A percentile compares a stretch with the other conserved stretches of the same genome.
Evolutionary conservation across 2,329 filamentous ascomycete species (phyloP).

Genomic region (Aspergillus ibericus): DNA sequence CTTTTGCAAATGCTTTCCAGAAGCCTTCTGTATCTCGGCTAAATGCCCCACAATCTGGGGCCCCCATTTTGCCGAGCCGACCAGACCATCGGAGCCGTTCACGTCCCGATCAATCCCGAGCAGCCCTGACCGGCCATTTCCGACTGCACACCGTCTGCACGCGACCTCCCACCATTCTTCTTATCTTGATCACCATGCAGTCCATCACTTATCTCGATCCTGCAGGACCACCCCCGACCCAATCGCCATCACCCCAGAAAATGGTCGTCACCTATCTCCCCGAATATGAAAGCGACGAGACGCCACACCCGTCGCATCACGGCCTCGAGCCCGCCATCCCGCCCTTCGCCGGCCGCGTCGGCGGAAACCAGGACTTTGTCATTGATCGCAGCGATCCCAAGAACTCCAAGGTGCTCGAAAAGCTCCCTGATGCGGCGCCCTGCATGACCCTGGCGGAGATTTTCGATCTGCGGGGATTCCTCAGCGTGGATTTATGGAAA

Average conservation of each 20-base stretch:
- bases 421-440: constrained; percentile 45
- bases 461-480: constrained; percentile 38
- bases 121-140: neutral
- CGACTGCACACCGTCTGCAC: neutral
- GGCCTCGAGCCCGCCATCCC: constrained; percentile 16
- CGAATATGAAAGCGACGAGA: constrained; percentile 12
- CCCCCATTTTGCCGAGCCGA: neutral
- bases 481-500: constrained; percentile 40
- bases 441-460: constrained; percentile 39
- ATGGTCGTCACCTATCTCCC: constrained; percentile 14
- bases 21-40: neutral
- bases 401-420: constrained; percentile 30
- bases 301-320: neutral
- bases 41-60: neutral
- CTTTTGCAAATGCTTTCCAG: neutral
- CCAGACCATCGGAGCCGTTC: neutral
- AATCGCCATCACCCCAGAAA: neutral
- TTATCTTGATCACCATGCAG: neutral
- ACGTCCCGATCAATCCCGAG: neutral
- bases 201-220: neutral
- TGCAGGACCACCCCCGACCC: neutral
- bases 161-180: neutral
- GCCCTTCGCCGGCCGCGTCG: constrained; percentile 38
- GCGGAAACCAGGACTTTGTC: constrained; percentile 38
- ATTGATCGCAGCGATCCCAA: constrained; percentile 31